Base-by-base conservation (phyloP, 169 alveolate genomes). In the Hepatocystis sp. region DNA sequence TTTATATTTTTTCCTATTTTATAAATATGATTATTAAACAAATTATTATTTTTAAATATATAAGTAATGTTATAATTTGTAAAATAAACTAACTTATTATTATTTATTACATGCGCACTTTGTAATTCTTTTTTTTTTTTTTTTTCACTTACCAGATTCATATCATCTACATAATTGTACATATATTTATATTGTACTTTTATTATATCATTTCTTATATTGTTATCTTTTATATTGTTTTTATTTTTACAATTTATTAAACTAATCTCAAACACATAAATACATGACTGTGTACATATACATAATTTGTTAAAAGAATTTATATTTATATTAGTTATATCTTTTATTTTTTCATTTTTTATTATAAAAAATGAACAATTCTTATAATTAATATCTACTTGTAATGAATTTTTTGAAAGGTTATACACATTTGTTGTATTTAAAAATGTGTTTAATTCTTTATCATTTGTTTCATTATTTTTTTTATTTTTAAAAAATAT, bases 401-500 rank as follows among this genome's bases (percentile, higher is more conserved):
- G 55, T 10, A 27, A 28, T 15, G 40, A 60, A 36, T 17, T 60
- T 1, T 34, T 28, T 10, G 42, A 60, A 19, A 15, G 1, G 17
- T 61, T 36, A 39, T n/a, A 10, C 25, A 19, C 4, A 10, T 39
- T 8, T n/a, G 58, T 15, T 1, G 40, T 64, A 15, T 46, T 44
- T 0, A 71, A 25, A 58, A 19, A 67, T 2, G 11, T 8, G 0
- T 2, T 51, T 23, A 67, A 7, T 52, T 51, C 10, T 15, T 52
- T 44, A 5, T 52, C 60, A 28, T 67, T 53, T 30, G 32, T 51
- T 13, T 25, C 4, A 7, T 67, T 67, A 1, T 51, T 60, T 28
- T 67, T 28, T 13, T 36, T 67, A 28, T 51, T 32, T 55, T 71
- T 71, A 44, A 42, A 71, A 55, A 71, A 71, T 44, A 71, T 71